These are phyloP conservation scores for Melastoma malabathricum DNA, from an alignment of 345 rosid species.

Conservation along the genomic window DNA sequence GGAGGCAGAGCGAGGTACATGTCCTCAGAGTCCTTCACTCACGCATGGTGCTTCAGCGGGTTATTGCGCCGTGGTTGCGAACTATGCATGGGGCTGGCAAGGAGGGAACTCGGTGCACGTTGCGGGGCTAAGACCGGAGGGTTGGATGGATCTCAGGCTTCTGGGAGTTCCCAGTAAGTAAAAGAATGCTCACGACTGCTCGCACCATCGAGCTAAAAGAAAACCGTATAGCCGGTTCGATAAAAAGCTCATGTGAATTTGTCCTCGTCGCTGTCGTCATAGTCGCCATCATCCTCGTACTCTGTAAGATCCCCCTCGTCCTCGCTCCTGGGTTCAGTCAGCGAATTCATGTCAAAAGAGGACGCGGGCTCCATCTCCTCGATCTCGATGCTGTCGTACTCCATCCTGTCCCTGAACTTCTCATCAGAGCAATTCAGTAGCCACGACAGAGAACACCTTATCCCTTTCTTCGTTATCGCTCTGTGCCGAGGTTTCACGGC, in stretches of 20 bases:
- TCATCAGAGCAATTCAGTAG: slow-evolving; percentile 79
- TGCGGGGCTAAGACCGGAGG: no score
- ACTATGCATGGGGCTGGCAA: no score
- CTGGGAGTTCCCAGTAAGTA: no score
- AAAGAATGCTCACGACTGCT: no score
- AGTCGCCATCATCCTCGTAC: slow-evolving; percentile 31
- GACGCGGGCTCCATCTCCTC: slow-evolving; percentile 61
- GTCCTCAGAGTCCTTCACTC: no score
- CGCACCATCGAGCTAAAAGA: no score
- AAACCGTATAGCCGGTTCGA: no score
- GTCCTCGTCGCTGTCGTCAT: slow-evolving; percentile 5
- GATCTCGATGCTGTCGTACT: slow-evolving; percentile 65
- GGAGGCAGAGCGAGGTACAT: no score
- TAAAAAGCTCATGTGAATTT: not conserved
- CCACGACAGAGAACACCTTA: slow-evolving; percentile 82
- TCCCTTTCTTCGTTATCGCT: slow-evolving; percentile 46
- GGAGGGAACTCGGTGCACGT: no score
- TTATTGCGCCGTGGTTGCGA: no score
- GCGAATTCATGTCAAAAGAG: slow-evolving; percentile 55
- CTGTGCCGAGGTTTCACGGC: slow-evolving; percentile 68
- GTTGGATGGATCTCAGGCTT: no score
- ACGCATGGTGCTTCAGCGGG: no score
- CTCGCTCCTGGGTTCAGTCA: slow-evolving; percentile 48
- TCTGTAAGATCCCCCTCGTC: slow-evolving; percentile 42
- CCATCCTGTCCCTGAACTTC: slow-evolving; percentile 76